These are phyloP conservation scores for Trypanosoma boissoni DNA, from an alignment of 208 protist genomes.

Conservation along the genomic window DNA sequence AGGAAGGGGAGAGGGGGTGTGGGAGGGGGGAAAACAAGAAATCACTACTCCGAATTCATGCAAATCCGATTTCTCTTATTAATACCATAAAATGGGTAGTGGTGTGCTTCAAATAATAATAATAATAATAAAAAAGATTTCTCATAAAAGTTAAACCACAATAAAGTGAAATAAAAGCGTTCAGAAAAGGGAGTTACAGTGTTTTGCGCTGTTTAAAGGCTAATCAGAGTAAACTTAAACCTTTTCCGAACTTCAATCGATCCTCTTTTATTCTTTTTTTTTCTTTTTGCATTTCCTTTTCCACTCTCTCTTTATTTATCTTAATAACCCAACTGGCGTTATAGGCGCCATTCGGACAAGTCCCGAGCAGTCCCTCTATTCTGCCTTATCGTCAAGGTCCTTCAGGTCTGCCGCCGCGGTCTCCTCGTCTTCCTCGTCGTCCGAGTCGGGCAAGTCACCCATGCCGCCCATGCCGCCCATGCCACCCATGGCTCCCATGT, in stretches of 20 bases:
- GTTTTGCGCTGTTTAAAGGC: not conserved
- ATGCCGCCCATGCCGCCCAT: slow-evolving; percentile 63
- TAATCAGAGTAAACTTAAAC: not conserved
- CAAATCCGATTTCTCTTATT: slow-evolving; percentile 6
- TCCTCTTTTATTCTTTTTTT: slow-evolving; percentile 8
- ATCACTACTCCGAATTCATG: not conserved
- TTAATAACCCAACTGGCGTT: not conserved
- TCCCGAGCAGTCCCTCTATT: not conserved
- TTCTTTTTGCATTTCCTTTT: not conserved
- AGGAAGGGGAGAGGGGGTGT: too few species aligned
- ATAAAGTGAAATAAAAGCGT: not conserved
- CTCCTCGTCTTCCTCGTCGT: slow-evolving; percentile 31
- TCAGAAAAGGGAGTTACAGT: not conserved
- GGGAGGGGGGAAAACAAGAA: too few species aligned
- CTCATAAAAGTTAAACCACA: not conserved
- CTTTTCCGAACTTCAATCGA: not conserved
- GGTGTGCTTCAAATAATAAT: not conserved
- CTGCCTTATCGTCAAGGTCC: slow-evolving; percentile 54
- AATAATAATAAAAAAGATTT: not conserved
- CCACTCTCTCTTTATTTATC: not conserved
- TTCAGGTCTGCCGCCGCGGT: slow-evolving; percentile 36
- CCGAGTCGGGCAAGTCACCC: slow-evolving; percentile 33
- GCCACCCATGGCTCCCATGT: slow-evolving; percentile 46
- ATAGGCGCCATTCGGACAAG: not conserved
- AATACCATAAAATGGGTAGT: too few species aligned